Percentiles rank a stretch among this genome's conserved stretches.
These are phyloP conservation scores for Candida dajiaensis DNA, from an alignment of 805 yeast genomes.

Conservation along the genomic window DNA sequence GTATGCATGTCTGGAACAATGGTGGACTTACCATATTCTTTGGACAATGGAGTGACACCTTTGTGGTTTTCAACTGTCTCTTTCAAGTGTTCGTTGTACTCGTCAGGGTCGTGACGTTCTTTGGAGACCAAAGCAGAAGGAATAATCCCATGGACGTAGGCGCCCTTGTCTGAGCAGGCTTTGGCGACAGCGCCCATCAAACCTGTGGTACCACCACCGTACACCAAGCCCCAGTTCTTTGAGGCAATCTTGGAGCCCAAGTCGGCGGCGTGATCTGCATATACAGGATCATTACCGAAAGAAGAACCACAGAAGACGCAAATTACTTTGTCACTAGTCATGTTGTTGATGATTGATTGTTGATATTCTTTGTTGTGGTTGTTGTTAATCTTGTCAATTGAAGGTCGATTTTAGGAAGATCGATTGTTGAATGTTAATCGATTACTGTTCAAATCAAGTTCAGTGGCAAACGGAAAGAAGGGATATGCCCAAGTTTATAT, in stretches of 20 bases:
- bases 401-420: too few species aligned
- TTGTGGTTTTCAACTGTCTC: slow-evolving; percentile 54
- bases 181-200: slow-evolving; percentile 74
- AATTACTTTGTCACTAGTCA: slow-evolving; percentile 30
- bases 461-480: background rate
- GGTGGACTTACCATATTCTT: slow-evolving; percentile 67
- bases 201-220: slow-evolving; percentile 89
- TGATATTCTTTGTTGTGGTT: too few species aligned
- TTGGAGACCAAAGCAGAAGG: slow-evolving; percentile 77
- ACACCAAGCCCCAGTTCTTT: slow-evolving; percentile 67
- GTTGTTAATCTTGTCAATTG: too few species aligned
- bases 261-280: slow-evolving; percentile 46
- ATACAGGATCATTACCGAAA: slow-evolving; percentile 50
- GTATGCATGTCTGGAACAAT: slow-evolving; percentile 88
- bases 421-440: too few species aligned
- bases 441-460: too few species aligned
- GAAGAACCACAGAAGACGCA: slow-evolving; percentile 90
- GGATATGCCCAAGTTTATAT: background rate
- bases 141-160: slow-evolving; percentile 78
- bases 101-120: slow-evolving; percentile 45
- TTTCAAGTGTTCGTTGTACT: slow-evolving; percentile 43
- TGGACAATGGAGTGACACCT: slow-evolving; percentile 55
- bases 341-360: background rate
- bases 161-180: slow-evolving; percentile 41
- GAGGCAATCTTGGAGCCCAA: slow-evolving; percentile 56